These are phyloP conservation scores for Teunomyces cretensis DNA, from an alignment of 805 yeast species.

Conservation along the genomic window DNA sequence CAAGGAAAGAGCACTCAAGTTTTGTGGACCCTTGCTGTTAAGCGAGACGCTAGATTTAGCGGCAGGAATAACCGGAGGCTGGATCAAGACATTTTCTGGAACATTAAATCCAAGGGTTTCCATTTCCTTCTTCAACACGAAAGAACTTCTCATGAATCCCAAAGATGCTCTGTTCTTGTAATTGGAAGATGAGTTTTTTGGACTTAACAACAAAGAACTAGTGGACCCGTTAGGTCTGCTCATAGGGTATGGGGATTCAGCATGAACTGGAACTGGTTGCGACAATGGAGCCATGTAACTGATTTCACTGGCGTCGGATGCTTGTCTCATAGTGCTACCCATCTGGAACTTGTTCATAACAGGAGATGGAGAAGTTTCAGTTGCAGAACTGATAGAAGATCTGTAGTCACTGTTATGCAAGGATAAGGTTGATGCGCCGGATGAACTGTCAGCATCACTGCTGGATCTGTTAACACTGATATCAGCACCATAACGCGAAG, in stretches of 20 bases:
- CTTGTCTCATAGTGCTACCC: constrained; percentile 7
- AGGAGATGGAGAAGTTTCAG: constrained; percentile 22
- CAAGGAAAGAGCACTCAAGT: constrained; percentile 7
- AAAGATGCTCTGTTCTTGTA: constrained; percentile 29
- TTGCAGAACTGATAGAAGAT: constrained; percentile 35
- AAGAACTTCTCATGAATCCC: constrained; percentile 46
- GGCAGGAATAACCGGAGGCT: constrained; percentile 21
- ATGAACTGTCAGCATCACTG: constrained; percentile 21
- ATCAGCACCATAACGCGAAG: constrained; percentile 16
- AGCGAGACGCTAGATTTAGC: constrained; percentile 9
- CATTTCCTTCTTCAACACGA: constrained; percentile 42
- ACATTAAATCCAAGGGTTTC: constrained; percentile 29
- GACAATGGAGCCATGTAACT: constrained; percentile 20
- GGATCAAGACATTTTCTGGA: constrained; percentile 29
- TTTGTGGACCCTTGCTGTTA: not conserved
- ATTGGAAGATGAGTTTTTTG: not conserved
- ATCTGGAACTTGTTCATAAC: constrained; percentile 14
- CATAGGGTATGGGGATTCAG: constrained; percentile 11
- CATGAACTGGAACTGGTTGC: constrained; percentile 3
- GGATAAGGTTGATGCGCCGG: constrained; percentile 36
- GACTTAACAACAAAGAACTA: constrained; percentile 12
- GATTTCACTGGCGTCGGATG: constrained; percentile 14
- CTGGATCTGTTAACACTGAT: constrained; percentile 15
- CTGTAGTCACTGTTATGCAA: constrained; percentile 40
- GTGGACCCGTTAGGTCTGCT: constrained; percentile 8